A percentile compares a stretch with the other conserved stretches of the same genome.
phyloP scores from a whole-genome alignment of 2,329 filamentous ascomycete species.

The Elsinoe perseae region DNA sequence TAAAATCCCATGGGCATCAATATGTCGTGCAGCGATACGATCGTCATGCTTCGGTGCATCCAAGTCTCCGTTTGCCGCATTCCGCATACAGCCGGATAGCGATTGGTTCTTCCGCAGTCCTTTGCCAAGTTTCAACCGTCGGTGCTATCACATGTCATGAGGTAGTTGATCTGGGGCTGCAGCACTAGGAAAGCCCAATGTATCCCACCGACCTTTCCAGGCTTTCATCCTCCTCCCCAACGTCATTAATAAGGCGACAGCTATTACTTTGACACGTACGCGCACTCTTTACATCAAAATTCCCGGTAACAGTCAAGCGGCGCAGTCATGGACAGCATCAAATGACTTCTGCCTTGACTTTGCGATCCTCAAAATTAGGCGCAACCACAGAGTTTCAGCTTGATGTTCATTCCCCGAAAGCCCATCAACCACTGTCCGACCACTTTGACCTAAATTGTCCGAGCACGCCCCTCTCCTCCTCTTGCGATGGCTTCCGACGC shows the following conservation, averaged over 20 bases:
- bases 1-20: background rate
- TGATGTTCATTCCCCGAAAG: slow-evolving; percentile 4
- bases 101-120: background rate
- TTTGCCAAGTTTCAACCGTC: slow-evolving; percentile 9
- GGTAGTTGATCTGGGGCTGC: slow-evolving; percentile 3
- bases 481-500: slow-evolving; percentile 16
- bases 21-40: background rate
- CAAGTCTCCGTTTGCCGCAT: background rate
- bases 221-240: slow-evolving; percentile 4
- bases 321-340: slow-evolving; percentile 6
- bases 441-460: slow-evolving; percentile 9
- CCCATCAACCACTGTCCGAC: background rate
- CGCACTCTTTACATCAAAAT: background rate
- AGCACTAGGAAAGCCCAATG: background rate
- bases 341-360: slow-evolving; percentile 1
- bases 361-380: background rate
- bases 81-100: slow-evolving; percentile 8
- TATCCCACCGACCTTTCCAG: background rate
- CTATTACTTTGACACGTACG: background rate
- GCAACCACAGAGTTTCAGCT: slow-evolving; percentile 7
- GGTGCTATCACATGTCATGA: slow-evolving; percentile 13
- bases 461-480: slow-evolving; percentile 2
- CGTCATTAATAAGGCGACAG: slow-evolving; percentile 1
- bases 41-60: background rate
- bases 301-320: background rate